Evolutionary conservation across 306 rosid genomes (phyloP), one percentile per base, ranked within the genome.

Genomic region (Ormosia semicastrata): DNA sequence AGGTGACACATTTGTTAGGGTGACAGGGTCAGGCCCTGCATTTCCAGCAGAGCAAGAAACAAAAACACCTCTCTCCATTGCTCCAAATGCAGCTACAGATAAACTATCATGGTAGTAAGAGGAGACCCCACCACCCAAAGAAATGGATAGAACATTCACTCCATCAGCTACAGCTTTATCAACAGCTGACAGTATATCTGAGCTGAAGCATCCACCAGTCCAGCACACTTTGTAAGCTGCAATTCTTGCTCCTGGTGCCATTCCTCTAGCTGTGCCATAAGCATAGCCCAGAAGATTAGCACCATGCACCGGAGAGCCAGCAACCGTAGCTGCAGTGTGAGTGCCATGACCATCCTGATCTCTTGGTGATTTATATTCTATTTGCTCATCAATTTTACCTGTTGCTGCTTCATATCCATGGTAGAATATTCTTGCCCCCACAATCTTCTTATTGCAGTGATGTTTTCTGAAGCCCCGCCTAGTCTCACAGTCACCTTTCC

Each of bases 291-390:
- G 71, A 30, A 95, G 93, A 71, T 87, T 93, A 10, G 98, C 98
- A 4, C 96, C 94, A 5, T 73, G 87, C 1, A 93, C 98, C 0
- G 91, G 93, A 13, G 94, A 75, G 0, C 99, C 99, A 4, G 96
- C 99, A 36, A 87, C 99, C 0, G 99, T 95, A 3, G 97, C 98
- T 8, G 99, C 98, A 9, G 99, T 95, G 84, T 95, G 99, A 66
- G 99, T 92, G 2, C 99, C 99, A 62, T 95, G 99, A 9, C 99
- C 98, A 77, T 95, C 99, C 86, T 95, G 97, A 41, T 95, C 99
- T 53, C 98, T 89, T 6, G 98, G 92, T 6, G 99, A 93, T 57
- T 89, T 95, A 64, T 85, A 92, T 85, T 95, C 99, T 3, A 64
- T 36, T 59, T 73, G 47, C 50, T 83, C 93, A 52, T 92, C 88